phyloP scores from a whole-genome alignment of 495 filamentous ascomycete species.

The Daldinia loculata region DNA sequence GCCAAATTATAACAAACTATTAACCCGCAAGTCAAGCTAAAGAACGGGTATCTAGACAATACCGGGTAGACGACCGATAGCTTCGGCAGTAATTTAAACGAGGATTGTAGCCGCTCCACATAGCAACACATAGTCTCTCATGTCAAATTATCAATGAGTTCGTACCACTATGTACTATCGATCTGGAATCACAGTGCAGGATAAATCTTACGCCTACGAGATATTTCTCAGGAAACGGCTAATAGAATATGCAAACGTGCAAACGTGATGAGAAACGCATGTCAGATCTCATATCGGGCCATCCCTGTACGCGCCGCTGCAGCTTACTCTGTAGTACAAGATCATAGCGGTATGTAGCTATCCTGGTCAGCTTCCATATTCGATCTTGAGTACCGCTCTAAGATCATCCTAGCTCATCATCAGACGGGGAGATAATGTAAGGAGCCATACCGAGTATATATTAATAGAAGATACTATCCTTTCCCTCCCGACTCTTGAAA shows the following conservation, averaged over 20 bases:
- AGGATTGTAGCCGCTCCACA: not conserved
- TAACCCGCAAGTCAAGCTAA: not conserved
- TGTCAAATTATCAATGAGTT: not conserved
- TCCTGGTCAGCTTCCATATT: not conserved
- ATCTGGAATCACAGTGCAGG: not conserved
- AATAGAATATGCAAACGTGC: not conserved
- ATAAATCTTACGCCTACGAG: too few species aligned
- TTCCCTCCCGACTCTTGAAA: not conserved
- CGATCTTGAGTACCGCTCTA: not conserved
- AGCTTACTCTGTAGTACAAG: constrained; percentile 2
- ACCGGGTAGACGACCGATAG: not conserved
- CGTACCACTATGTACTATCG: not conserved
- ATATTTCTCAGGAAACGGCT: not conserved
- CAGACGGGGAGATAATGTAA: not conserved
- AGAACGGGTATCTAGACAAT: not conserved
- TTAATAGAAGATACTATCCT: not conserved
- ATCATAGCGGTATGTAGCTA: not conserved
- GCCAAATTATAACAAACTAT: not conserved
- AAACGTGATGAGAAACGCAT: not conserved
- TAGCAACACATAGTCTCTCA: not conserved
- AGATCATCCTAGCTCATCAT: not conserved
- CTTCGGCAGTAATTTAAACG: constrained; percentile 1
- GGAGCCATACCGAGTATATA: not conserved
- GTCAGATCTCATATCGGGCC: constrained; percentile 1
- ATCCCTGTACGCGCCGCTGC: constrained; percentile 1